Percentiles rank a stretch among this genome's conserved stretches.
These are phyloP conservation scores for Xerocomus tenax DNA, from an alignment of 1,284 basidiomycete genomes.

Conservation along the genomic window DNA sequence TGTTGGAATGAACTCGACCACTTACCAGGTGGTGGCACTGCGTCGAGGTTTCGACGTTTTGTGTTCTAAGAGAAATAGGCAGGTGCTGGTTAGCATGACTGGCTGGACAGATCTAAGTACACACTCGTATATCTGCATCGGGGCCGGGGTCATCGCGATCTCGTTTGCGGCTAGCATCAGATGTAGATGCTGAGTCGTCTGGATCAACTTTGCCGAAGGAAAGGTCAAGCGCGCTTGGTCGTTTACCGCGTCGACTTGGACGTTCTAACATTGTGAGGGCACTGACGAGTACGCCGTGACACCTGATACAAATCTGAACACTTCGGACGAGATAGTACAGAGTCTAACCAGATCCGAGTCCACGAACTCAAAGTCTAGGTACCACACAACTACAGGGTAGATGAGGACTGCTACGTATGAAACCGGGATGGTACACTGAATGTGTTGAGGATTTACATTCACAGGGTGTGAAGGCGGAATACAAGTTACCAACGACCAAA, in stretches of 20 bases:
- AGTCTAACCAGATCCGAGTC: conserved; percentile 14
- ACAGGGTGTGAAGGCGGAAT: conserved; percentile 4
- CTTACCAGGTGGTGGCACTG: conserved; percentile 17
- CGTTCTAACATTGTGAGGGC: conserved; percentile 1
- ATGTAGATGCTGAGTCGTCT: conserved; percentile 23
- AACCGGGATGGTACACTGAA: conserved; percentile 9
- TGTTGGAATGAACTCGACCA: background rate
- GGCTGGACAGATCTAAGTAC: background rate
- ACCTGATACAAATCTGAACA: background rate
- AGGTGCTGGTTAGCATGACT: background rate
- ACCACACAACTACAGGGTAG: conserved; percentile 10
- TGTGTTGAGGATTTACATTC: conserved; percentile 9
- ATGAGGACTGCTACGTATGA: conserved; percentile 2
- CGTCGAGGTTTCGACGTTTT: conserved; percentile 28
- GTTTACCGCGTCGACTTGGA: conserved; percentile 23
- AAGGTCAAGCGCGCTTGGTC: conserved; percentile 32
- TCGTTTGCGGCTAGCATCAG: conserved; percentile 27
- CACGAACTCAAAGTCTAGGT: conserved; percentile 12
- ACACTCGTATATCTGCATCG: conserved; percentile 17
- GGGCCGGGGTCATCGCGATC: conserved; percentile 10
- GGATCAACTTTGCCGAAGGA: conserved; percentile 22
- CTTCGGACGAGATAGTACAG: background rate
- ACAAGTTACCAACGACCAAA: conserved; percentile 9
- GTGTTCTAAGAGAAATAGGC: conserved; percentile 9
- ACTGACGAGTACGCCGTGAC: background rate